These are phyloP conservation scores for Phytophthora citrophthora DNA, from an alignment of 352 stramenopile genomes.

Conservation along the genomic window DNA sequence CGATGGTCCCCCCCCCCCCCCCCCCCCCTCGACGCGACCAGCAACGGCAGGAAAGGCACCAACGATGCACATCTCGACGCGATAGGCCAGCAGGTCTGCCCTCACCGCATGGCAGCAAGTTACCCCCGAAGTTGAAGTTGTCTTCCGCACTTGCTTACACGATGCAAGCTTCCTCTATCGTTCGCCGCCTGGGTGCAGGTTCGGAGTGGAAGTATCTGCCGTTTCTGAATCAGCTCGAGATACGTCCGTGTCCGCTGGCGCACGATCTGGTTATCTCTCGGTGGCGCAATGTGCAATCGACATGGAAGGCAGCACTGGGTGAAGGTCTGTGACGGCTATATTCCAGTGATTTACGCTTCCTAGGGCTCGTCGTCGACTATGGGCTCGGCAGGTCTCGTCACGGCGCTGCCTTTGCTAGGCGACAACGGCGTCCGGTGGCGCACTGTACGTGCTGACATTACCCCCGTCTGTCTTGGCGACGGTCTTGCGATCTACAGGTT, in stretches of 20 bases:
- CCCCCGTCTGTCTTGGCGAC: slow-evolving; percentile 27
- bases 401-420: slow-evolving; percentile 18
- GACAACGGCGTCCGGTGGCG: slow-evolving; percentile 8
- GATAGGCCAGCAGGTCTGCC: slow-evolving; percentile 22
- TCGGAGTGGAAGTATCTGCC: not conserved
- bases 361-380: slow-evolving; percentile 23
- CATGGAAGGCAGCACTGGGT: too few species aligned
- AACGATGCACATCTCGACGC: slow-evolving; percentile 26
- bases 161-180: slow-evolving; percentile 7
- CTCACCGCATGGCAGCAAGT: slow-evolving; percentile 11
- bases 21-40: slow-evolving; percentile 8
- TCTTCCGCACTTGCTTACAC: not conserved
- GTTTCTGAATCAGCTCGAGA: slow-evolving; percentile 20
- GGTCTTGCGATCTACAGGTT: slow-evolving; percentile 26
- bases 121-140: slow-evolving; percentile 32
- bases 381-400: slow-evolving; percentile 23
- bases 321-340: too few species aligned
- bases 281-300: not conserved
- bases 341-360: slow-evolving; percentile 1
- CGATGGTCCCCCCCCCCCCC: slow-evolving; percentile 32
- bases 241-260: slow-evolving; percentile 3
- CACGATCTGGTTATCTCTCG: slow-evolving; percentile 4
- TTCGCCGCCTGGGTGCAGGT: slow-evolving; percentile 7
- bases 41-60: slow-evolving; percentile 31
- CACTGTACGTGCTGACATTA: slow-evolving; percentile 6